Base-by-base conservation (phyloP, 192 early-diverging fungal species). In the Coemansia sp. region DNA sequence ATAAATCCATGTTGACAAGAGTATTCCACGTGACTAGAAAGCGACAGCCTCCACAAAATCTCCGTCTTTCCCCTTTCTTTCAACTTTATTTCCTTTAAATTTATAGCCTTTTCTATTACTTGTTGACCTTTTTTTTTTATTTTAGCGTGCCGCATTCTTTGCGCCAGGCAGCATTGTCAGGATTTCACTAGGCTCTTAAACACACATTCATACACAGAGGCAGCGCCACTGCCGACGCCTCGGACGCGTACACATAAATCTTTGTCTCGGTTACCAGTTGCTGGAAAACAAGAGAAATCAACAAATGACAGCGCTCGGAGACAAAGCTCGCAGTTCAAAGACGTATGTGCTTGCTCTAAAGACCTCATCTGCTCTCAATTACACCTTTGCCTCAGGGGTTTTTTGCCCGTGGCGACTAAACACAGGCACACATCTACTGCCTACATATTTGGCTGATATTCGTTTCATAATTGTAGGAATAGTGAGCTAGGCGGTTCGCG, bases 291-390 rank as follows among this genome's bases (percentile, higher is more conserved):
- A 18, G 8, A 16, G 5, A 18, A 50, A 22, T 27, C 27, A 27
- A 57, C 33, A 57, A 65, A 76, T 82, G 80, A 66, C 75, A 40
- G 61, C 70, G 62, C 70, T 65, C 49, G 65, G 70, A 70, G 71
- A 74, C 69, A 77, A 71, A 39, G 64, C 64, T 20, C 75, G 72
- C 63, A 44, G 68, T 24, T n/a, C 72, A 31, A 82, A 77, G 62
- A 18, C 72, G 76, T 79, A 79, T 34, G 67, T 67, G 39, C 20
- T 10, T 34, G 36, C n/a, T 31, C 53, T 52, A 43, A 62, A 16
- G 38, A 61, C 38, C 10, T 61, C 53, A 44, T 39, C 52, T 36
- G 10, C 27, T 44, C 36, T 39, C 34, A 31, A 11, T 20, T 22
- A 55, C 40, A 1, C 22, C 34, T 8, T 62, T 34, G 36, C 15